Conservation (phyloP, 1,284 basidiomycete genomes). For the Afroboletus lepidellus region DNA sequence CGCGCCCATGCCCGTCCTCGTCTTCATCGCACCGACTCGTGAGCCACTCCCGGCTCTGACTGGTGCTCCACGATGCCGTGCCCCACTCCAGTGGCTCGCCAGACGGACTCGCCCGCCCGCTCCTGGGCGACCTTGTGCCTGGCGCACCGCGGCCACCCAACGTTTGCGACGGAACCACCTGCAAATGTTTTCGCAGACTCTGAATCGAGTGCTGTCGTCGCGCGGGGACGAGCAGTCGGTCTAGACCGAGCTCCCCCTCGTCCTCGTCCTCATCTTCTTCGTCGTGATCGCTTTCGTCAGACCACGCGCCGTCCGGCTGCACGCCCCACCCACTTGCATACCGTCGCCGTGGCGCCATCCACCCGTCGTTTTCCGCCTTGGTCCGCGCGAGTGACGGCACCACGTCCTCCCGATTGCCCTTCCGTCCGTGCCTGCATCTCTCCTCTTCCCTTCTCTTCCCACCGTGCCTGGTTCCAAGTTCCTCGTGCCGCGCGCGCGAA, state of each 20-base stretch:
- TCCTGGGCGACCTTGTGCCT: conserved; percentile 13
- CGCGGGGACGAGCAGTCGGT: conserved; percentile 64
- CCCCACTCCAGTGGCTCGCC: conserved; percentile 18
- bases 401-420: conserved; percentile 28
- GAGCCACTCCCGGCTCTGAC: conserved; percentile 21
- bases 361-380: conserved; percentile 41
- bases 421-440: conserved; percentile 12
- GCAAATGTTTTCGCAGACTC: conserved; percentile 60
- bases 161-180: conserved; percentile 18
- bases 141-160: conserved; percentile 7
- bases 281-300: conserved; percentile 28
- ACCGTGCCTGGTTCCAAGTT: conserved; percentile 4
- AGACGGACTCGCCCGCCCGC: conserved; percentile 23
- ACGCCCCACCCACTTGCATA: conserved; percentile 26
- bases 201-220: conserved; percentile 69
- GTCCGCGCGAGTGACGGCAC: conserved; percentile 43
- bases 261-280: conserved; percentile 46
- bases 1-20: conserved; percentile 19
- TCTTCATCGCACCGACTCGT: conserved; percentile 24
- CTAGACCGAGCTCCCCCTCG: conserved; percentile 63
- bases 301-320: conserved; percentile 22
- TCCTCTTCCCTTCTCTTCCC: conserved; percentile 16
- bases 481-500: conserved; percentile 38
- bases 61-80: conserved; percentile 26
- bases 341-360: conserved; percentile 31